Evolutionary conservation across 225 moss, liverwort and hornwort species (phyloP).

Genomic region (Pseudisothecium myosuroides): DNA sequence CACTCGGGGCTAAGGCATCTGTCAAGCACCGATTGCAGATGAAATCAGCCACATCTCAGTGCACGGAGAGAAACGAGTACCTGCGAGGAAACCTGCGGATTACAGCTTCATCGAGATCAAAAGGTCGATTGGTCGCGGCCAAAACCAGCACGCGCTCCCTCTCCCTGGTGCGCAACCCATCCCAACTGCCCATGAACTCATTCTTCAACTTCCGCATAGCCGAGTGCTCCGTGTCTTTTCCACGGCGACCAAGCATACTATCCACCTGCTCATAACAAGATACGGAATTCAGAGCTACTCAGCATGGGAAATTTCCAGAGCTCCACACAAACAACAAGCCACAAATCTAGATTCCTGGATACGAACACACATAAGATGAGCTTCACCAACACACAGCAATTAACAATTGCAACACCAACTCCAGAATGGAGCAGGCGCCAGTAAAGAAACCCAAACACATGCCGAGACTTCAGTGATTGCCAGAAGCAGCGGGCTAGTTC

Average conservation of each 20-base stretch:
- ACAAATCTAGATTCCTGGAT: background rate
- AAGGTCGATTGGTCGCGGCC: conserved; percentile 95
- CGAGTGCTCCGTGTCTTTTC: conserved; percentile 92
- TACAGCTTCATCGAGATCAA: conserved; percentile 93
- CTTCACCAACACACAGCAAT: background rate
- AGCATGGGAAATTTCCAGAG: background rate
- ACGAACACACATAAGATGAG: background rate
- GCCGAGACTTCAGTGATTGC: background rate
- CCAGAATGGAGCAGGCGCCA: background rate
- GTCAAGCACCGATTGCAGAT: background rate
- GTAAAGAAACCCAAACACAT: background rate
- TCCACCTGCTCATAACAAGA: conserved; percentile 52
- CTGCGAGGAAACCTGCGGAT: conserved; percentile 93
- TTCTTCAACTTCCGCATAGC: conserved; percentile 96
- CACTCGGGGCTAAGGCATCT: background rate
- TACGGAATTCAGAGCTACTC: background rate
- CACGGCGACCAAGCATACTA: conserved; percentile 92
- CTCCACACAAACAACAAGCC: background rate
- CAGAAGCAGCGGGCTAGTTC: background rate
- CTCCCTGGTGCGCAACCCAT: conserved; percentile 82
- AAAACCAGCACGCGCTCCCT: conserved; percentile 86
- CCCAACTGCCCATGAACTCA: conserved; percentile 98
- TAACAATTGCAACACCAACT: background rate
- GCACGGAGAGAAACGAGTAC: background rate
- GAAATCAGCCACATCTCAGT: background rate